phyloP scores from a whole-genome alignment of 2,329 filamentous ascomycete genomes.

The Myriosclerotinia scirpicola region DNA sequence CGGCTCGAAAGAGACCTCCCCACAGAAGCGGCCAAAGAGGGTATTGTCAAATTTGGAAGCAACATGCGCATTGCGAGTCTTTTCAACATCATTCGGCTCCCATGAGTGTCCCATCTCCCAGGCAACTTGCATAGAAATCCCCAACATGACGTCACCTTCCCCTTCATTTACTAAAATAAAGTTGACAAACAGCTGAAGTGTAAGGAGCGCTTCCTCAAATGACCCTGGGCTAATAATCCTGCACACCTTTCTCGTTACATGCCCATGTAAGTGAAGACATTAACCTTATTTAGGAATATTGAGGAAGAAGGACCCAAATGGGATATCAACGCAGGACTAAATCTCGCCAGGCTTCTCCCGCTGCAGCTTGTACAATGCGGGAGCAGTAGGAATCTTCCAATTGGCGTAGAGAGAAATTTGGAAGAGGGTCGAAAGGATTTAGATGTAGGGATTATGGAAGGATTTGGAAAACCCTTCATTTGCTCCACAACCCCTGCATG shows the following conservation, averaged over 20 bases:
- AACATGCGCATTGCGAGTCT: not conserved
- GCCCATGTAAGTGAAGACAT: not conserved
- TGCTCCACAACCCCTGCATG: slow-evolving; percentile 9
- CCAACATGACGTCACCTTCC: no score
- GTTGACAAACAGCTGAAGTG: not conserved
- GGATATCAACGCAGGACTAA: not conserved
- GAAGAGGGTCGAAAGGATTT: not conserved
- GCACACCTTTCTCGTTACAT: not conserved
- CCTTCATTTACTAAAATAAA: slow-evolving; percentile 1
- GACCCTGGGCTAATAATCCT: not conserved
- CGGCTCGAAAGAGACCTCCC: not conserved
- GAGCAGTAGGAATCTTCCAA: not conserved
- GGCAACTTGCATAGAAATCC: not conserved
- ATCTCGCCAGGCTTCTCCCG: slow-evolving; percentile 18
- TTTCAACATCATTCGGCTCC: not conserved
- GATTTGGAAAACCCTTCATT: not conserved
- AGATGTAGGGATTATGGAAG: slow-evolving; percentile 15
- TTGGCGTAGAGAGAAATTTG: slow-evolving; percentile 6
- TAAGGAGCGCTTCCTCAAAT: not conserved
- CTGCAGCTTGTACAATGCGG: slow-evolving; percentile 14
- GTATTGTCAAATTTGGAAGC: not conserved
- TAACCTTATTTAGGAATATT: not conserved
- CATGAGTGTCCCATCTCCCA: no score
- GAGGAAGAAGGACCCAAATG: not conserved
- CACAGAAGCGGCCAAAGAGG: not conserved